Evolutionary conservation across 2,329 filamentous ascomycete genomes (phyloP), one percentile per base, ranked within the genome.

Genomic region (Botrytis sinoallii): DNA sequence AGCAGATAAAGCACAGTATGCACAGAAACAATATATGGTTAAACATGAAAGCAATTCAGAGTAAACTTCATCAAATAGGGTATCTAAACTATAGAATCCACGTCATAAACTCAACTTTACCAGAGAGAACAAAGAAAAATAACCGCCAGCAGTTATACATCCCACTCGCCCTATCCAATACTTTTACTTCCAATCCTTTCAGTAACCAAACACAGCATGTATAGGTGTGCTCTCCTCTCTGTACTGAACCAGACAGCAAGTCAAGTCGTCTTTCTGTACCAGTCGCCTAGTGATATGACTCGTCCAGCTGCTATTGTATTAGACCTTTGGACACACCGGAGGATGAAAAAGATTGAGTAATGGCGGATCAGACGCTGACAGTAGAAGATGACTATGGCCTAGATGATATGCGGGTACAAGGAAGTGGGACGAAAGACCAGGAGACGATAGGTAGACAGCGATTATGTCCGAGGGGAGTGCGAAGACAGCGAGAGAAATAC

Each of bases 291-390:
- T 7, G 0, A 48, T 12, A 48, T 48, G 3, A 10, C 25, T 55
- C 25, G 12, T 55, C 4, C 5, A 3, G 6, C 25, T 12, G 25
- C 5, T 55, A 6, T 55, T 16, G 10, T 55, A n/a, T n/a, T 55
- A 2, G 3, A 7, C 3, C 2, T 14, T 0, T 7, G 25, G 1
- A 16, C 4, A n/a, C 25, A n/a, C 12, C 6, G 0, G 2, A 29
- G 29, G 8, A 10, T 7, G 18, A 10, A 0, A 35, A 5, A 32
- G 7, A 59, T 32, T 8, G 7, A 20, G 5, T 0, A 22, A 35
- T 2, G 0, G 22, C 18, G 9, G 18, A 32, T 20, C 4, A 35
- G 18, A 22, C 3, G 4, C 10, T 1, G 55, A 35, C 55, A 32
- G 16, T 4, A 59, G 29, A 22, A 59, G 5, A 32, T 2, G 29